These are phyloP conservation scores for Fistulinella cinereoalba DNA, from an alignment of 1,284 basidiomycete genomes.

Conservation along the genomic window DNA sequence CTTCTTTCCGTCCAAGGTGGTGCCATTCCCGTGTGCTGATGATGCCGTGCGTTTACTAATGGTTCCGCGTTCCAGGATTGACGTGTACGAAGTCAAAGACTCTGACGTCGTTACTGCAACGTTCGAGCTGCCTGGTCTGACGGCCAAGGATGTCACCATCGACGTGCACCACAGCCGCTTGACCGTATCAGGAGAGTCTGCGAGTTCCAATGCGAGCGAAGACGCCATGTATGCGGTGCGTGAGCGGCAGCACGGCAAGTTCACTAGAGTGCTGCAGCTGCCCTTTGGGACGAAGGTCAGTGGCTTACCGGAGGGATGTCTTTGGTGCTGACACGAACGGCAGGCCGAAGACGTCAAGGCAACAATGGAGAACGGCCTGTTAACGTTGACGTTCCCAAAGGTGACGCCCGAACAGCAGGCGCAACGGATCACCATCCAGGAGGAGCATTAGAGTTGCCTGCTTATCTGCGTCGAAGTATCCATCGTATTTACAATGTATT, in stretches of 20 bases:
- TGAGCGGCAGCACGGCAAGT: constrained; percentile 39
- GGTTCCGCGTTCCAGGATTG: constrained; percentile 26
- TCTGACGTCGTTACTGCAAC: constrained; percentile 36
- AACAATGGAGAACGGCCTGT: not conserved
- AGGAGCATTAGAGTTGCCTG: no score
- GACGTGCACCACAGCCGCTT: constrained; percentile 38
- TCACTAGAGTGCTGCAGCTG: constrained; percentile 36
- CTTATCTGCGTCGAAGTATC: no score
- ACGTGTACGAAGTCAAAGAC: constrained; percentile 23
- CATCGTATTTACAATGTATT: no score
- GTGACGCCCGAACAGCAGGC: not conserved
- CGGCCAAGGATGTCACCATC: constrained; percentile 40
- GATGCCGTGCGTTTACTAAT: not conserved
- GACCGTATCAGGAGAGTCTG: constrained; percentile 35
- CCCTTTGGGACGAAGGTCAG: constrained; percentile 37
- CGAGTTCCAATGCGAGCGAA: constrained; percentile 20
- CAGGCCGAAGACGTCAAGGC: not conserved
- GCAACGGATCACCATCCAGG: not conserved
- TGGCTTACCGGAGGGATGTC: not conserved
- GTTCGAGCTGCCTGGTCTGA: constrained; percentile 44
- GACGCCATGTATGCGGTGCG: constrained; percentile 33
- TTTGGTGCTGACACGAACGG: no score
- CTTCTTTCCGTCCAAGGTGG: constrained; percentile 6
- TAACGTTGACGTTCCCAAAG: not conserved
- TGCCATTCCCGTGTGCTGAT: not conserved